Conservation (phyloP, 345 rosid genomes). For the Bruguiera gymnorhiza region DNA sequence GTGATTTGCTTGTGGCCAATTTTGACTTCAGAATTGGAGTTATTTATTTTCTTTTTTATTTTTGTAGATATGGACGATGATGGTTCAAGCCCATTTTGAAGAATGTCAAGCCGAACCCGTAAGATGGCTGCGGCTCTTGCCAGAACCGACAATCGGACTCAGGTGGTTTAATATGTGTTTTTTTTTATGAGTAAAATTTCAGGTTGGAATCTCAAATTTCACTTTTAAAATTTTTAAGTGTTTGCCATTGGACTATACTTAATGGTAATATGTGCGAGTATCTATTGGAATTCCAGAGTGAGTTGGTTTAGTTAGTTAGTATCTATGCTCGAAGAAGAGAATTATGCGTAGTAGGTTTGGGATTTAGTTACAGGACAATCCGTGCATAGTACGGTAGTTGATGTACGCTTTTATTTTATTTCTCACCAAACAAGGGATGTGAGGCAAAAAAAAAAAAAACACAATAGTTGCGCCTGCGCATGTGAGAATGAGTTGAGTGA, state of each 20-base stretch:
- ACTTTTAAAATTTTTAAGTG: too few relatives aligned
- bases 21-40: not conserved
- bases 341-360: too few relatives aligned
- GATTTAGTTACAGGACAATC: too few relatives aligned
- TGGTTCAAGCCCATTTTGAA: conserved; percentile 47
- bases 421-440: too few relatives aligned
- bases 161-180: conserved; percentile 35
- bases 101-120: conserved; percentile 82
- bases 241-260: too few relatives aligned
- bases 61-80: conserved; percentile 70
- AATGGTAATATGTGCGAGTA: too few relatives aligned
- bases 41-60: not conserved
- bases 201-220: too few relatives aligned
- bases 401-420: too few relatives aligned
- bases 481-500: conserved; percentile 6
- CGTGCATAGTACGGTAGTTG: too few relatives aligned
- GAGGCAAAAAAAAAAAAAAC: not conserved
- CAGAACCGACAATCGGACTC: conserved; percentile 80
- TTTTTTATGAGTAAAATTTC: not conserved
- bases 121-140: conserved; percentile 95
- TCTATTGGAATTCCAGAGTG: not conserved
- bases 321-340: not conserved
- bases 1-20: not conserved
- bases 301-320: not conserved
- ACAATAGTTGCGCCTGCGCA: not conserved